Conservation (phyloP, 306 rosid species). For the Vigna radiata region DNA sequence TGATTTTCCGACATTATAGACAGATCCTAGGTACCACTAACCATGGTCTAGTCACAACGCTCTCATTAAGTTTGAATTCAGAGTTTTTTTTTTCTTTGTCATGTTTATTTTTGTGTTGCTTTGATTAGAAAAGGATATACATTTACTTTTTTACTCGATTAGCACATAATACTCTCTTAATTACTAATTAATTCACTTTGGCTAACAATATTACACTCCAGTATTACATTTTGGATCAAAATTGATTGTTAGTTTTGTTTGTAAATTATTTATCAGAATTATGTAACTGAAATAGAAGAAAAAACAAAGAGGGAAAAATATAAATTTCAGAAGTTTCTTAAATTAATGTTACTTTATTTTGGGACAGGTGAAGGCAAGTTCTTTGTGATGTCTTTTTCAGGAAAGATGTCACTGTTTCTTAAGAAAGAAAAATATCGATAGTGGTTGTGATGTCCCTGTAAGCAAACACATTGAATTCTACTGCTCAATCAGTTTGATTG, state of each 20-base stretch:
- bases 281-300: neutral
- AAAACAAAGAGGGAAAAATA: neutral
- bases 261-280: neutral
- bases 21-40: neutral
- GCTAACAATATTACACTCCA: neutral
- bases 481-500: neutral
- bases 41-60: neutral
- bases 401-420: neutral
- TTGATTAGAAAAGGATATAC: neutral
- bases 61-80: neutral
- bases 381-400: neutral
- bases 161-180: neutral
- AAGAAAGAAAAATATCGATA: neutral
- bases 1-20: neutral
- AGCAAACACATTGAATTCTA: constrained; percentile 20
- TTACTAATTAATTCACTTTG: neutral
- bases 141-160: neutral
- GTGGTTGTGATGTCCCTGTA: constrained; percentile 24
- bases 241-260: neutral
- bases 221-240: neutral
- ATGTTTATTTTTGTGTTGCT: neutral
- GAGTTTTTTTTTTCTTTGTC: too few relatives aligned
- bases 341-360: constrained; percentile 25
- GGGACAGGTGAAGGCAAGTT: constrained; percentile 6
- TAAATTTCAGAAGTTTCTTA: neutral